Evolutionary conservation across 2,329 filamentous ascomycete species (phyloP).

Genomic region (Diaporthe australafricana): DNA sequence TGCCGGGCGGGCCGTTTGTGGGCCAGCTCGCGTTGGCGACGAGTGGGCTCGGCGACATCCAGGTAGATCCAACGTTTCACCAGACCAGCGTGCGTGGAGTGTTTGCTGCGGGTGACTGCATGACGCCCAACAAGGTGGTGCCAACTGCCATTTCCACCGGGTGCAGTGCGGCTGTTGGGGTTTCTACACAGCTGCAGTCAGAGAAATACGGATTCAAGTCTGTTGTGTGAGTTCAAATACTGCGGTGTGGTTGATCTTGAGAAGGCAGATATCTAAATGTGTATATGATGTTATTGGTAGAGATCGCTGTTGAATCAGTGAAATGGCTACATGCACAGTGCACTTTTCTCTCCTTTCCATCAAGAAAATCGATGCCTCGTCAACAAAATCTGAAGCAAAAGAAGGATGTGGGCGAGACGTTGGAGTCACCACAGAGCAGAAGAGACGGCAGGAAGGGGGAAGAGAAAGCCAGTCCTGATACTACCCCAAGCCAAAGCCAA

Average conservation of each 20-base stretch:
- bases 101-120: slow-evolving; percentile 33
- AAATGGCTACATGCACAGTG: not conserved
- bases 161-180: slow-evolving; percentile 25
- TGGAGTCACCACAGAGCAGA: not conserved
- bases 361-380: not conserved
- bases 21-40: slow-evolving; percentile 26
- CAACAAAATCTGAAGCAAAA: no score
- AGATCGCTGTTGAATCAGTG: not conserved
- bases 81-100: slow-evolving; percentile 29
- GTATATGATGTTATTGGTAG: no score
- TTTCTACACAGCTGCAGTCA: slow-evolving; percentile 25
- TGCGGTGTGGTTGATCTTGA: no score
- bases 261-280: no score
- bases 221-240: not conserved
- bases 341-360: no score
- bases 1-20: slow-evolving; percentile 24
- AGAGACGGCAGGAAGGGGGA: no score
- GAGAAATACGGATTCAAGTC: slow-evolving; percentile 24
- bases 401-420: not conserved
- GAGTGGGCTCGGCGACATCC: slow-evolving; percentile 22
- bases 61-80: slow-evolving; percentile 21
- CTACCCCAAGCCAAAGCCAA: not conserved
- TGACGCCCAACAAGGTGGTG: slow-evolving; percentile 29
- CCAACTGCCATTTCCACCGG: slow-evolving; percentile 24
- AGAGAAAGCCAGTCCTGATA: no score